Conservation (phyloP, 495 filamentous ascomycete genomes). For the Podospora pseudoanserina region DNA sequence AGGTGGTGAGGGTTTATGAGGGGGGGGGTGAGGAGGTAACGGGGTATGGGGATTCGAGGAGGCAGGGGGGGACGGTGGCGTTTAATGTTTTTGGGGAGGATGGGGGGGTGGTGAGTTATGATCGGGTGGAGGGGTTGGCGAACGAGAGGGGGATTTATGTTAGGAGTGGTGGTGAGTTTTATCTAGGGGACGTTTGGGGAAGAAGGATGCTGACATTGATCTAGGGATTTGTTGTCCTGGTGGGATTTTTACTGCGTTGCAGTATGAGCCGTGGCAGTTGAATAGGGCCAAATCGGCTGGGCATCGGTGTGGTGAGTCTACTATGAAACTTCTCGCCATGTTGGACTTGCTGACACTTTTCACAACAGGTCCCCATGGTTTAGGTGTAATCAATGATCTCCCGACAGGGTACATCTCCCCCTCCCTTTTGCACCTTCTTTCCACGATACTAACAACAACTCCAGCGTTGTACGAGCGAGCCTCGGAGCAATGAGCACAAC, state of each 20-base stretch:
- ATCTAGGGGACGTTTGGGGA: slow-evolving; percentile 35
- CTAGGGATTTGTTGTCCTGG: slow-evolving; percentile 46
- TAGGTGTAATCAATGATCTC: slow-evolving; percentile 32
- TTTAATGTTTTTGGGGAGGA: slow-evolving; percentile 59
- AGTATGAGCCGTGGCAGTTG: slow-evolving; percentile 57
- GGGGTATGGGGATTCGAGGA: slow-evolving; percentile 52
- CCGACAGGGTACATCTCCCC: slow-evolving; percentile 28
- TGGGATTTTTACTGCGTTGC: slow-evolving; percentile 42
- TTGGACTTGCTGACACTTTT: slow-evolving; percentile 40
- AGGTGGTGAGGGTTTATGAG: slow-evolving; percentile 58
- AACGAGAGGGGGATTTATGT: slow-evolving; percentile 61
- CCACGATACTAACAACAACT: slow-evolving; percentile 14
- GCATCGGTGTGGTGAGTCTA: slow-evolving; percentile 52
- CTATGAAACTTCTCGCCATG: not conserved
- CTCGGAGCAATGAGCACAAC: slow-evolving; percentile 69
- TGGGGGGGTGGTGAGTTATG: slow-evolving; percentile 56
- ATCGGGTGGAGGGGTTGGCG: slow-evolving; percentile 60
- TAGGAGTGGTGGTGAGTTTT: slow-evolving; percentile 61
- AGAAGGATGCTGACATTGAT: slow-evolving; percentile 37
- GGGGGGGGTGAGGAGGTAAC: slow-evolving; percentile 5
- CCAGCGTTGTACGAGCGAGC: slow-evolving; percentile 60
- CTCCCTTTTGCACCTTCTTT: too few relatives aligned
- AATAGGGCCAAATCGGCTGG: slow-evolving; percentile 59
- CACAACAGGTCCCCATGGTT: slow-evolving; percentile 18
- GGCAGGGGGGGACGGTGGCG: slow-evolving; percentile 68